Evolutionary conservation across 1,139 yeast genomes (phyloP).

Genomic region (Protomyces inundatus): DNA sequence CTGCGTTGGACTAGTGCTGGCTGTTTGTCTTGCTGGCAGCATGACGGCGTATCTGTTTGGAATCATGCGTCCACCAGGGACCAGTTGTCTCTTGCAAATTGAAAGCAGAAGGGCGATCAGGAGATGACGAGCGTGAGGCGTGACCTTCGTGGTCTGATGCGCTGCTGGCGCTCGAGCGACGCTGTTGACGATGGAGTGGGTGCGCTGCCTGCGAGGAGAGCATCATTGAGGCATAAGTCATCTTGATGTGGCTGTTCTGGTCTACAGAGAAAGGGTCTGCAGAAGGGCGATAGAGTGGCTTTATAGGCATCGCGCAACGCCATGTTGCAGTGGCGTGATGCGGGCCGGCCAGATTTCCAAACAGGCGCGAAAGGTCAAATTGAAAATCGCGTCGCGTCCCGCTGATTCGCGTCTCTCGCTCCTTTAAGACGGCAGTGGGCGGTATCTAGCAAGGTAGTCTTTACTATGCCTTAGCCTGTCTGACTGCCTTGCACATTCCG

Average conservation of each 20-base stretch:
- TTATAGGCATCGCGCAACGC: not conserved
- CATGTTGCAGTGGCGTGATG: not conserved
- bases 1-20: slow-evolving; percentile 1
- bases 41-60: not conserved
- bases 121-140: too few species aligned
- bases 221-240: not conserved
- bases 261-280: not conserved
- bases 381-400: too few species aligned
- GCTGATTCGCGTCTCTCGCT: too few species aligned
- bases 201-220: not conserved
- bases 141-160: too few species aligned
- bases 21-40: not conserved
- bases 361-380: too few species aligned
- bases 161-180: not conserved
- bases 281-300: not conserved
- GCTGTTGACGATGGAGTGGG: not conserved
- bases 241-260: not conserved
- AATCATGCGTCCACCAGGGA: not conserved
- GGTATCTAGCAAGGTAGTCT: too few species aligned
- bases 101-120: too few species aligned
- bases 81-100: not conserved
- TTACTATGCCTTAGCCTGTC: too few species aligned
- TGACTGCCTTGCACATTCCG: too few species aligned
- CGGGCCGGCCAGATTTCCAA: too few species aligned
- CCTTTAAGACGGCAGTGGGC: too few species aligned